phyloP scores from a whole-genome alignment of 1,284 basidiomycete genomes.

The Chalciporus sp. region DNA sequence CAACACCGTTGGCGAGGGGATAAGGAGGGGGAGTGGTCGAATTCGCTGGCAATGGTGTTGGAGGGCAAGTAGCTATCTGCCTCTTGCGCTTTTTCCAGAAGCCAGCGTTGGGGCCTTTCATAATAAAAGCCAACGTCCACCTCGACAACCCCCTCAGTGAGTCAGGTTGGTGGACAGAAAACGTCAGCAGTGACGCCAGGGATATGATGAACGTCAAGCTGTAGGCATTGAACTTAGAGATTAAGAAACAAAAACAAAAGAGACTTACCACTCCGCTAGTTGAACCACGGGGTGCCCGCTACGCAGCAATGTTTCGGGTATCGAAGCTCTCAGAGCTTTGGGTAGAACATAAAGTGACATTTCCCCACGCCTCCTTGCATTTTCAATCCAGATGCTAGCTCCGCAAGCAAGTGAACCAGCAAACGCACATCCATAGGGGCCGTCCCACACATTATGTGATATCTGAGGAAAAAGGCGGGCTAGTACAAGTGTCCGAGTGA shows the following conservation, averaged over 20 bases:
- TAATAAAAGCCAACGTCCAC: constrained; percentile 67
- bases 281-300: constrained; percentile 42
- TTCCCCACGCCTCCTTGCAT: constrained; percentile 67
- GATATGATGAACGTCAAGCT: constrained; percentile 61
- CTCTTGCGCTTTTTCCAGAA: constrained; percentile 48
- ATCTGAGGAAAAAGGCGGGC: constrained; percentile 64
- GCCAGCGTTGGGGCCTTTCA: constrained; percentile 56
- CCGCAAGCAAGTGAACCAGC: constrained; percentile 74
- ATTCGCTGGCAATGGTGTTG: constrained; percentile 25
- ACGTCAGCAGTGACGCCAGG: constrained; percentile 63
- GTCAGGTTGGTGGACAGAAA: constrained; percentile 60
- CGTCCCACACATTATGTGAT: constrained; percentile 77
- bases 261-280: constrained; percentile 55
- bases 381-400: constrained; percentile 74
- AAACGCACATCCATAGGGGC: constrained; percentile 66
- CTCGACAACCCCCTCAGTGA: constrained; percentile 69
- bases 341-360: constrained; percentile 79
- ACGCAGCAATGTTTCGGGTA: constrained; percentile 56
- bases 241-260: neutral
- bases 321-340: constrained; percentile 59
- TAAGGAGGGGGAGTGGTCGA: constrained; percentile 2
- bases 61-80: constrained; percentile 26
- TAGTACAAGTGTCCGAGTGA: constrained; percentile 62
- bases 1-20: neutral
- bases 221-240: constrained; percentile 11